Conservation (phyloP, 2,329 filamentous ascomycete species). For the Fusarium equiseti region DNA sequence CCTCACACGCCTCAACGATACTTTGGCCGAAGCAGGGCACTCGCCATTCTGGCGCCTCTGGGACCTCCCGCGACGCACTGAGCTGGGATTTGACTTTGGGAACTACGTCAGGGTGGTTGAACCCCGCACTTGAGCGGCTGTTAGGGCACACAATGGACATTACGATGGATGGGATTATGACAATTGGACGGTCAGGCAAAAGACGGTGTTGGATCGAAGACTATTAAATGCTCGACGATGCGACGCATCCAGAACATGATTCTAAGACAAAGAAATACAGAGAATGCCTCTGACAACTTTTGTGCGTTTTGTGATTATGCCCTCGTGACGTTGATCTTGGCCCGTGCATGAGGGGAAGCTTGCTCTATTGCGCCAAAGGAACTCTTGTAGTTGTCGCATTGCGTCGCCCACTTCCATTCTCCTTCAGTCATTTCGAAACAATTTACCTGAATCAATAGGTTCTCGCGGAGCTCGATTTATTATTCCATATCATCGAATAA, state of each 20-base stretch:
- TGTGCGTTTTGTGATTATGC: constrained; percentile 20
- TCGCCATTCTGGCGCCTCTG: constrained; percentile 34
- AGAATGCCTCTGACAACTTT: constrained; percentile 34
- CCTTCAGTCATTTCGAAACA: neutral
- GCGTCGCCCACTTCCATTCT: neutral
- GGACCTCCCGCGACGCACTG: constrained; percentile 35
- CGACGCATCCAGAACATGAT: constrained; percentile 44
- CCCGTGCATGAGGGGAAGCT: constrained; percentile 1
- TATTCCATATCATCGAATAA: neutral
- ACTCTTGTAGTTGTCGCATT: neutral
- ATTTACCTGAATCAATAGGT: neutral
- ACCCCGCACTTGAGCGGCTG: constrained; percentile 48
- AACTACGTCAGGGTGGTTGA: constrained; percentile 45
- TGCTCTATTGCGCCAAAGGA: neutral
- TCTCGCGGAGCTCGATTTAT: neutral
- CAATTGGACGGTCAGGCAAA: constrained; percentile 52
- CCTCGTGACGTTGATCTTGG: constrained; percentile 11
- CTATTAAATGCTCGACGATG: constrained; percentile 46
- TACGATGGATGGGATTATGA: constrained; percentile 45
- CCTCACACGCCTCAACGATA: constrained; percentile 50
- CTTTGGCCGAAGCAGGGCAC: constrained; percentile 45
- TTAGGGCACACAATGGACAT: constrained; percentile 51
- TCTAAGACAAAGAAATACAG: constrained; percentile 47
- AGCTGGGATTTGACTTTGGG: constrained; percentile 48
- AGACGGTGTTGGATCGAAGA: constrained; percentile 48